A percentile compares a stretch with the other conserved stretches of the same genome.
Conservation (phyloP, 257 asterid species). For the Solanum gandarillasii region DNA sequence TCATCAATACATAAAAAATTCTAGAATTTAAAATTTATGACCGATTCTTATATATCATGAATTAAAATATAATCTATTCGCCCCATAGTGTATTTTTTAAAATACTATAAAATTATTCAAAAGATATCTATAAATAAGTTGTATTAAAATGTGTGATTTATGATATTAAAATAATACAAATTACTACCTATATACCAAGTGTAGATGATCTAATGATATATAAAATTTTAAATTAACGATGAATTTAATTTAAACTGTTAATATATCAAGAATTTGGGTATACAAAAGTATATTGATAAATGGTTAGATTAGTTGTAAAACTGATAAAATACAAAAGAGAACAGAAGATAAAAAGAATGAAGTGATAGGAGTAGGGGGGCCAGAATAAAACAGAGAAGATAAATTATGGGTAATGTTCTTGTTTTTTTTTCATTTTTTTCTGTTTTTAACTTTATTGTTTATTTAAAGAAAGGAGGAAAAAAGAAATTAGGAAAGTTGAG, state of each 20-base stretch:
- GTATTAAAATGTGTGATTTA: not conserved
- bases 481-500: conserved; percentile 6
- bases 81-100: not conserved
- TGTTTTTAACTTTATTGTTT: not conserved
- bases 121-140: not conserved
- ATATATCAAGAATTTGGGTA: not conserved
- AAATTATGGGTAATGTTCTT: not conserved
- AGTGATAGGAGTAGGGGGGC: not conserved
- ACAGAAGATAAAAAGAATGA: not conserved
- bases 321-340: not conserved
- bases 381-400: not conserved
- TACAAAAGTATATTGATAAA: not conserved
- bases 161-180: not conserved
- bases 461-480: not conserved
- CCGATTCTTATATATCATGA: not conserved
- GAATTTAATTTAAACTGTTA: not conserved
- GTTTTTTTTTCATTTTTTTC: not conserved
- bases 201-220: not conserved
- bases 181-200: not conserved
- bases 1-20: not conserved
- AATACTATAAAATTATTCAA: not conserved
- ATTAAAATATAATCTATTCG: not conserved
- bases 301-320: not conserved
- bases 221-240: not conserved
- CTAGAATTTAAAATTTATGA: not conserved